A percentile compares a stretch with the other conserved stretches of the same genome.
Conservation (phyloP, 2,329 filamentous ascomycete genomes). For the Geosmithia morbida region DNA sequence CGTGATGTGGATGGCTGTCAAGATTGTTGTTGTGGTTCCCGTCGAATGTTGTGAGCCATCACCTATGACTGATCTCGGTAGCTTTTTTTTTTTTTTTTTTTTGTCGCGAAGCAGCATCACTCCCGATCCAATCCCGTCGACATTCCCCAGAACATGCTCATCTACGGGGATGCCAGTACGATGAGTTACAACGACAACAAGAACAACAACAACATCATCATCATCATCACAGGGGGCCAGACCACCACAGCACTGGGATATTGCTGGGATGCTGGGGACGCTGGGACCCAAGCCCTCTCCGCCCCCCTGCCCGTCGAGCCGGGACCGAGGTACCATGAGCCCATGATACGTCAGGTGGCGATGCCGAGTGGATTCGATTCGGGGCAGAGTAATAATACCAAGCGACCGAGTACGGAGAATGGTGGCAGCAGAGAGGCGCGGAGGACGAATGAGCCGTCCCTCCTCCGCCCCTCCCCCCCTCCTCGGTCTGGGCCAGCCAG, state of each 20-base stretch:
- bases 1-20: neutral
- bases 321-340: neutral
- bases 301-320: neutral
- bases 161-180: too few relatives aligned
- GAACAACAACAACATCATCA: too few relatives aligned
- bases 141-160: too few relatives aligned
- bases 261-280: too few relatives aligned
- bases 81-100: too few relatives aligned
- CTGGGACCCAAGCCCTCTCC: too few relatives aligned
- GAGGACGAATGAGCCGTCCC: neutral
- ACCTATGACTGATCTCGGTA: too few relatives aligned
- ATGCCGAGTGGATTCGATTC: neutral
- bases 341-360: neutral
- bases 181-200: too few relatives aligned
- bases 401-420: neutral
- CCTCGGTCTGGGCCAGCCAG: neutral
- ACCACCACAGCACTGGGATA: neutral
- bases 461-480: too few relatives aligned
- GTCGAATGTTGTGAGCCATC: neutral
- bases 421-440: neutral
- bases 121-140: too few relatives aligned
- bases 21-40: neutral
- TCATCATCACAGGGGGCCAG: neutral
- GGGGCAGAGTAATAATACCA: neutral
- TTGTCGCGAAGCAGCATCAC: too few relatives aligned